phyloP scores from a whole-genome alignment of 2,329 filamentous ascomycete species.

The Tolypocladium cylindrosporum region DNA sequence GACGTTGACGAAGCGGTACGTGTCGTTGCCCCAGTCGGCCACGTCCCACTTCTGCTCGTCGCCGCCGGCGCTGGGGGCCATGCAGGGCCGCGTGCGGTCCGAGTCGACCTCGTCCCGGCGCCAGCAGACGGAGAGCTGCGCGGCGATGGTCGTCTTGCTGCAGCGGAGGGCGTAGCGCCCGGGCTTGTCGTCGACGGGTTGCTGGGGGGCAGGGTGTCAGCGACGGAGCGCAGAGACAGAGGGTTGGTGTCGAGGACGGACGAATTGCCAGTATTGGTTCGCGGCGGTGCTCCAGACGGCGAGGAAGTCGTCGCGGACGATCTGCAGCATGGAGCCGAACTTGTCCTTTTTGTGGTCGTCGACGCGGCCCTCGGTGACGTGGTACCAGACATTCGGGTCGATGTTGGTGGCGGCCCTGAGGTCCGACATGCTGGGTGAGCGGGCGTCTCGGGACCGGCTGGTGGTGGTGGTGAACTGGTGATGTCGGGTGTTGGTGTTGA shows the following conservation, averaged over 20 bases:
- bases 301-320: not conserved
- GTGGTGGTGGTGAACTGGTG: too few relatives aligned
- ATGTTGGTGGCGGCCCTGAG: conserved; percentile 14
- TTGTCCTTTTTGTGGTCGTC: conserved; percentile 12
- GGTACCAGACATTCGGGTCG: conserved; percentile 25
- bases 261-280: not conserved
- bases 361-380: conserved; percentile 24
- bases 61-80: conserved; percentile 13
- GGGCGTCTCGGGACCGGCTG: not conserved
- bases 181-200: conserved; percentile 12
- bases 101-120: conserved; percentile 11
- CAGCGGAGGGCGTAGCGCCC: conserved; percentile 22
- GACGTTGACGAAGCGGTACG: conserved; percentile 20
- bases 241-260: too few relatives aligned
- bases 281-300: not conserved
- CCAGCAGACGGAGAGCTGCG: conserved; percentile 21
- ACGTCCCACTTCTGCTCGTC: conserved; percentile 24
- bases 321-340: conserved; percentile 13
- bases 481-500: not conserved
- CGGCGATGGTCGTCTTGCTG: conserved; percentile 13
- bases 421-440: conserved; percentile 1
- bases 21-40: conserved; percentile 16
- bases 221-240: not conserved
- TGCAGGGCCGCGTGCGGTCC: conserved; percentile 17
- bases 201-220: conserved; percentile 7